phyloP scores from a whole-genome alignment of 768 basidiomycete species.

The Boletus bicolor region DNA sequence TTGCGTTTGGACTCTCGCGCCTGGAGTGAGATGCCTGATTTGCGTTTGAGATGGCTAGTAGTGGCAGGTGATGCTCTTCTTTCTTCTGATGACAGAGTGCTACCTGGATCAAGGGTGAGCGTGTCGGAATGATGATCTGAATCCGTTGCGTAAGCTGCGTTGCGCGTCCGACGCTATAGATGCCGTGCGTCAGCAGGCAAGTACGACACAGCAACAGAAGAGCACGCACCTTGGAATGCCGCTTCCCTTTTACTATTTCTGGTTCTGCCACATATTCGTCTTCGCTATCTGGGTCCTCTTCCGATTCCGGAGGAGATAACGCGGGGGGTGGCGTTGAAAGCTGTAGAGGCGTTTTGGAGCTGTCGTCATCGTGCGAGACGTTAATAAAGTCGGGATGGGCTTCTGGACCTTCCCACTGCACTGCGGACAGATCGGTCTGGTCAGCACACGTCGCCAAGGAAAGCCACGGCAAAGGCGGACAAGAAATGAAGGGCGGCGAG shows the following conservation, averaged over 20 bases:
- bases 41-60: constrained; percentile 48
- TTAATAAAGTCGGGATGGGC: constrained; percentile 46
- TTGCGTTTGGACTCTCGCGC: constrained; percentile 46
- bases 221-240: constrained; percentile 43
- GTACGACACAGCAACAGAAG: constrained; percentile 6
- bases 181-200: constrained; percentile 12
- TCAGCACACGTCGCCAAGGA: constrained; percentile 25
- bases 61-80: constrained; percentile 21
- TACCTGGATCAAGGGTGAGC: constrained; percentile 14
- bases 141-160: constrained; percentile 39
- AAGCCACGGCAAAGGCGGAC: constrained; percentile 16
- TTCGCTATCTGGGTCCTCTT: constrained; percentile 52
- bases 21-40: constrained; percentile 38
- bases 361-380: constrained; percentile 19
- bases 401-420: constrained; percentile 70
- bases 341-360: constrained; percentile 13
- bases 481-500: constrained; percentile 8
- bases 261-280: constrained; percentile 67
- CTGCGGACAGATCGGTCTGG: constrained; percentile 40
- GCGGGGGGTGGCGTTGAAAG: constrained; percentile 31
- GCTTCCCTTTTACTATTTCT: constrained; percentile 33
- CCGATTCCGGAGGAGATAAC: constrained; percentile 43
- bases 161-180: constrained; percentile 44
- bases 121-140: constrained; percentile 40
- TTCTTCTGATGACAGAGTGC: constrained; percentile 19